Conservation (phyloP, 257 asterid species). For the Nicotiana tabacum region DNA sequence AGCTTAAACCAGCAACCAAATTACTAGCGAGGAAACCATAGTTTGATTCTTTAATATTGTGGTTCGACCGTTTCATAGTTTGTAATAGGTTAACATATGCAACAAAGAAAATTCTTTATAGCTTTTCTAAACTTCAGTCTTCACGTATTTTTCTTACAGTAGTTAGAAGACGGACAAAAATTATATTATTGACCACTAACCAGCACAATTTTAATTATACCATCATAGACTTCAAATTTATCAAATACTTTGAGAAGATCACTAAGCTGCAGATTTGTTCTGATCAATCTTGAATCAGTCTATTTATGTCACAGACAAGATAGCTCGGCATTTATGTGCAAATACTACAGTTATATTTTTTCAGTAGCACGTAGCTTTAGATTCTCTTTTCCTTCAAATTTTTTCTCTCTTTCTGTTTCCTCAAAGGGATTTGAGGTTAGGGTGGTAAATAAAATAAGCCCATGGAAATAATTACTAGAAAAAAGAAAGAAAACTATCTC, state of each 20-base stretch:
- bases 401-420: too few relatives aligned
- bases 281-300: neutral
- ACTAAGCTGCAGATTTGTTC: neutral
- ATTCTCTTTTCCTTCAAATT: neutral
- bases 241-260: too few relatives aligned
- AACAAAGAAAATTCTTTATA: too few relatives aligned
- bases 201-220: too few relatives aligned
- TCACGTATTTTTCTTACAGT: too few relatives aligned
- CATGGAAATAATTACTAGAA: neutral
- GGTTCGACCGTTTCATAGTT: neutral
- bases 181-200: too few relatives aligned
- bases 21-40: neutral
- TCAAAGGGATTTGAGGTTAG: neutral
- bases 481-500: neutral
- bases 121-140: neutral
- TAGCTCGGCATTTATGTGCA: too few relatives aligned
- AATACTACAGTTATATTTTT: too few relatives aligned
- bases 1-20: neutral
- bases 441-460: neutral
- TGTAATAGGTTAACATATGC: too few relatives aligned
- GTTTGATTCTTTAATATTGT: neutral
- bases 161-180: too few relatives aligned
- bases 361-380: neutral
- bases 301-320: too few relatives aligned
- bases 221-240: too few relatives aligned